Percentiles rank a stretch among this genome's conserved stretches.
phyloP scores from a whole-genome alignment of 2,329 filamentous ascomycete genomes.

The Fusarium sp. region DNA sequence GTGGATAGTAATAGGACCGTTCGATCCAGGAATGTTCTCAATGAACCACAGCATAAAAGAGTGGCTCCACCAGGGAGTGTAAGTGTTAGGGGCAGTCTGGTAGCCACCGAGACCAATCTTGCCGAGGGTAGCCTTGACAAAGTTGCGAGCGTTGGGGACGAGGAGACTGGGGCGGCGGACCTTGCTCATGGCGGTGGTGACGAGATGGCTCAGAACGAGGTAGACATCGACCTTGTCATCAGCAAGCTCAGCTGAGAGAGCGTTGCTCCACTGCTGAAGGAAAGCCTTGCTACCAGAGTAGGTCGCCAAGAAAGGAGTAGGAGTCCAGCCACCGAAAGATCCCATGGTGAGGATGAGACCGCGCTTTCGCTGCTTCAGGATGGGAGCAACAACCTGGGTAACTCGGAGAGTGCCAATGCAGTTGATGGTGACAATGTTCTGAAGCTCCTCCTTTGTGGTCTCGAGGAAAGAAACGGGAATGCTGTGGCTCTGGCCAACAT shows the following conservation, averaged over 20 bases:
- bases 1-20: slow-evolving; percentile 58
- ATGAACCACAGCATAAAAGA: slow-evolving; percentile 88
- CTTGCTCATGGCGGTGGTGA: slow-evolving; percentile 98
- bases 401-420: slow-evolving; percentile 89
- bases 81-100: slow-evolving; percentile 83
- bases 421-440: slow-evolving; percentile 94
- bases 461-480: slow-evolving; percentile 91
- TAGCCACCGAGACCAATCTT: slow-evolving; percentile 87
- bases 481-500: slow-evolving; percentile 92
- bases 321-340: slow-evolving; percentile 92
- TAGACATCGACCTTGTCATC: slow-evolving; percentile 88
- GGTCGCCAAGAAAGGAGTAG: slow-evolving; percentile 91
- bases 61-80: slow-evolving; percentile 94
- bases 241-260: slow-evolving; percentile 84
- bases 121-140: slow-evolving; percentile 80
- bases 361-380: slow-evolving; percentile 84
- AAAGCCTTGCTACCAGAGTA: slow-evolving; percentile 99
- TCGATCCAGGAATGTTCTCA: slow-evolving; percentile 66
- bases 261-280: slow-evolving; percentile 93
- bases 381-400: slow-evolving; percentile 85
- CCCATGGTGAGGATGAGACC: slow-evolving; percentile 97
- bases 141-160: slow-evolving; percentile 83
- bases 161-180: slow-evolving; percentile 80
- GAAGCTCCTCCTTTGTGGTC: slow-evolving; percentile 82
- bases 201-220: slow-evolving; percentile 89